These are phyloP conservation scores for Rhodotorula sp. DNA, from an alignment of 1,284 basidiomycete species.

Conservation along the genomic window DNA sequence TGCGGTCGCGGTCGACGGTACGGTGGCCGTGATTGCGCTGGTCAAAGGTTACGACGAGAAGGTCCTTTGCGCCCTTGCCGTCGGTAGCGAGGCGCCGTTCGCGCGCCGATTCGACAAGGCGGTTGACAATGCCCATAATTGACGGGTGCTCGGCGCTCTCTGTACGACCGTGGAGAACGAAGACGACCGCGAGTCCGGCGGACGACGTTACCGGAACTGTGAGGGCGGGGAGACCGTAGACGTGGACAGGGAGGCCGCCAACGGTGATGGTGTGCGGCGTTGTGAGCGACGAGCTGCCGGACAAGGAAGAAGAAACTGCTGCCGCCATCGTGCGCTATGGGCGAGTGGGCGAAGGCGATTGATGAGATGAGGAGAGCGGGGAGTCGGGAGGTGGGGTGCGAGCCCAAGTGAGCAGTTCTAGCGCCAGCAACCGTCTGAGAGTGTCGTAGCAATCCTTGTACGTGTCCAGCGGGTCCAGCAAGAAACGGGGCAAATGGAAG, in stretches of 20 bases:
- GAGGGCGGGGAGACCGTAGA: constrained; percentile 26
- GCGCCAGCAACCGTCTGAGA: no score
- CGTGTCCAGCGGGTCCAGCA: no score
- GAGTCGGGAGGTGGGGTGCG: no score
- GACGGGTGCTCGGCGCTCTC: background rate
- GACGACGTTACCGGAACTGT: background rate
- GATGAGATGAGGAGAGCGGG: no score
- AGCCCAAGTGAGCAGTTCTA: no score
- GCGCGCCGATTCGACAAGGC: background rate
- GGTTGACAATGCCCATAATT: constrained; percentile 3
- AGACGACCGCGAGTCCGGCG: constrained; percentile 23
- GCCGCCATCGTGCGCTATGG: no score
- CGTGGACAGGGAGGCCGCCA: constrained; percentile 19
- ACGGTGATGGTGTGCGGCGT: background rate
- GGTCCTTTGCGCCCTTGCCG: constrained; percentile 37
- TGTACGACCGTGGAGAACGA: constrained; percentile 35
- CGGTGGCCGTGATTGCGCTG: constrained; percentile 50
- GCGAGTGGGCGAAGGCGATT: no score
- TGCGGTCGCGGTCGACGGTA: constrained; percentile 43
- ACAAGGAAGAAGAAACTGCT: no score
- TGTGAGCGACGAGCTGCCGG: background rate
- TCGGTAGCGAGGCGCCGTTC: background rate
- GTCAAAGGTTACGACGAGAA: constrained; percentile 49
- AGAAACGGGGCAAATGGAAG: no score
- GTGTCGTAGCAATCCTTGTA: no score